These are phyloP conservation scores for Hanseniaspora pseudoguilliermondii DNA, from an alignment of 805 yeast genomes.

Conservation along the genomic window DNA sequence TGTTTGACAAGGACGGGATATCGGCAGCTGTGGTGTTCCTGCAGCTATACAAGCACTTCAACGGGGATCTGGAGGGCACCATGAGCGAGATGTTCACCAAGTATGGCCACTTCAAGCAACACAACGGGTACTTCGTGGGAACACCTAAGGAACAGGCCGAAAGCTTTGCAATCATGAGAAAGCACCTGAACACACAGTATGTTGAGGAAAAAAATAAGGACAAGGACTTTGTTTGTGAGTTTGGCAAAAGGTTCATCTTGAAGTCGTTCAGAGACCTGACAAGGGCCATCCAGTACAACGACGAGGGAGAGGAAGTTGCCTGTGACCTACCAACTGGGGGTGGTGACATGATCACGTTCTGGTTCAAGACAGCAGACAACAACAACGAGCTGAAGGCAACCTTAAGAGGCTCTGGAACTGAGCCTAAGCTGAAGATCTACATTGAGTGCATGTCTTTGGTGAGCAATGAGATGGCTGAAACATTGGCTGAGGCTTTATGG, in stretches of 20 bases:
- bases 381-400: constrained; percentile 38
- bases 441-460: constrained; percentile 43
- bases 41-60: constrained; percentile 51
- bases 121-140: constrained; percentile 70
- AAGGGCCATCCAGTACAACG: constrained; percentile 61
- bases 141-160: background rate
- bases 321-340: constrained; percentile 58
- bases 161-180: background rate
- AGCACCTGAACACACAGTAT: background rate
- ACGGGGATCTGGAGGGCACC: constrained; percentile 28
- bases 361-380: constrained; percentile 25
- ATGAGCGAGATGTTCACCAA: constrained; percentile 45
- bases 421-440: constrained; percentile 85
- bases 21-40: constrained; percentile 65
- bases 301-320: constrained; percentile 28
- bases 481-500: constrained; percentile 59
- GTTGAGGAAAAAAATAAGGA: background rate
- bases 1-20: constrained; percentile 85
- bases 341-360: constrained; percentile 79
- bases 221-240: background rate
- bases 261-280: constrained; percentile 74
- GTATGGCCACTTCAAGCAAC: constrained; percentile 73
- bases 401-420: constrained; percentile 91
- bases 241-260: constrained; percentile 32
- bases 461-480: constrained; percentile 35